Conservation (phyloP, 78 protist genomes). For the Mastigamoeba balamuthi region DNA sequence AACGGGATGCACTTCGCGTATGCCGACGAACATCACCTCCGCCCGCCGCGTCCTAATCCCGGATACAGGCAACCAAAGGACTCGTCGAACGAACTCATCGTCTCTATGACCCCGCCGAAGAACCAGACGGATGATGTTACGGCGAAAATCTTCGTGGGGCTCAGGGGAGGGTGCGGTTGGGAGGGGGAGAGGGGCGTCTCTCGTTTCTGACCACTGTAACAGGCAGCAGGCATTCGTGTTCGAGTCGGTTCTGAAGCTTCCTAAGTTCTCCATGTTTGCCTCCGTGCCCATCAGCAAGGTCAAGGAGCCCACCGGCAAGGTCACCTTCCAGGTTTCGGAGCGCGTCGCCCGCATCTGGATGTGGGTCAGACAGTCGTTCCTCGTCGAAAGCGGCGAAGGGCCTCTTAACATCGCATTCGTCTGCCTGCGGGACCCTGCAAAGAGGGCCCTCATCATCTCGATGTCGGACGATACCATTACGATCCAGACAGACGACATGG, state of each 20-base stretch:
- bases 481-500: conserved; percentile 24
- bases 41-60: no score
- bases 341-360: not conserved
- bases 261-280: not conserved
- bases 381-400: not conserved
- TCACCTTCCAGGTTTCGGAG: not conserved
- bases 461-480: no score
- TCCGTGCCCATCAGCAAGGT: not conserved
- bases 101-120: not conserved
- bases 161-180: no score
- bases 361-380: conserved; percentile 2
- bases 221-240: not conserved
- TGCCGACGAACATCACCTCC: no score
- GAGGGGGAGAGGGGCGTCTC: not conserved
- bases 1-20: no score
- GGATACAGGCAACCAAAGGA: no score
- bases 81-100: no score
- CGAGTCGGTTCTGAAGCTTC: not conserved
- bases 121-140: not conserved
- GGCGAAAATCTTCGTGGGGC: not conserved
- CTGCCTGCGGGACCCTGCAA: not conserved
- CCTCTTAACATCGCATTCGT: not conserved
- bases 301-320: not conserved
- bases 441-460: no score
- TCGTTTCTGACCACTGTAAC: not conserved